Evolutionary conservation across 768 basidiomycete species (phyloP).

Genomic region (Russula brevipes): DNA sequence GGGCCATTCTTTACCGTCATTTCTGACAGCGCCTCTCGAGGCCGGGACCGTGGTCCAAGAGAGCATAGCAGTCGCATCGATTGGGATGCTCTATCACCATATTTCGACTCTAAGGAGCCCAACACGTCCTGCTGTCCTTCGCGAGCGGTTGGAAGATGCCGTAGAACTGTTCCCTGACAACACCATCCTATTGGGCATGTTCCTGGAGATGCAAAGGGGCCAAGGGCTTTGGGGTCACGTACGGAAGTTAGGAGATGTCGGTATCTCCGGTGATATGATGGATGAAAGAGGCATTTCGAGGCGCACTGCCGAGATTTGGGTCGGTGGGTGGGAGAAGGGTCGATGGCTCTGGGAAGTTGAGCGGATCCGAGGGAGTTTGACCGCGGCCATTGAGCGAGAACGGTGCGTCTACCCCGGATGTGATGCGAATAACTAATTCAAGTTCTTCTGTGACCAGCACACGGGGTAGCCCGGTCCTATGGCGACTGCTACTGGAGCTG

Average conservation of each 20-base stretch:
- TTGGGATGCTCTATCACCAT: conserved; percentile 60
- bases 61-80: conserved; percentile 49
- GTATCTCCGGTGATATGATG: conserved; percentile 31
- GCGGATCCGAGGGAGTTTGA: conserved; percentile 59
- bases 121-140: conserved; percentile 51
- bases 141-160: conserved; percentile 51
- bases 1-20: conserved; percentile 38
- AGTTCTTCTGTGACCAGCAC: conserved; percentile 44
- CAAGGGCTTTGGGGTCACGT: conserved; percentile 76
- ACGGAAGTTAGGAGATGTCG: conserved; percentile 49
- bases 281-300: conserved; percentile 53
- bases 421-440: conserved; percentile 1
- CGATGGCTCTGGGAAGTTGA: conserved; percentile 68
- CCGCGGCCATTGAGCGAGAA: conserved; percentile 57
- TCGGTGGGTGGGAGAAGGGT: conserved; percentile 71
- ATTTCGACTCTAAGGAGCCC: conserved; percentile 50
- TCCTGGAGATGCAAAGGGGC: conserved; percentile 71
- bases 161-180: conserved; percentile 61
- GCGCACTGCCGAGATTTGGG: conserved; percentile 67
- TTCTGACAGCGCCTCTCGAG: conserved; percentile 30
- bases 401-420: conserved; percentile 42
- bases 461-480: conserved; percentile 57
- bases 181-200: conserved; percentile 64
- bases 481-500: conserved; percentile 72
- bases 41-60: conserved; percentile 38